Evolutionary conservation across 2,329 filamentous ascomycete species (phyloP).

Genomic region (Hymenoscyphus albidus): DNA sequence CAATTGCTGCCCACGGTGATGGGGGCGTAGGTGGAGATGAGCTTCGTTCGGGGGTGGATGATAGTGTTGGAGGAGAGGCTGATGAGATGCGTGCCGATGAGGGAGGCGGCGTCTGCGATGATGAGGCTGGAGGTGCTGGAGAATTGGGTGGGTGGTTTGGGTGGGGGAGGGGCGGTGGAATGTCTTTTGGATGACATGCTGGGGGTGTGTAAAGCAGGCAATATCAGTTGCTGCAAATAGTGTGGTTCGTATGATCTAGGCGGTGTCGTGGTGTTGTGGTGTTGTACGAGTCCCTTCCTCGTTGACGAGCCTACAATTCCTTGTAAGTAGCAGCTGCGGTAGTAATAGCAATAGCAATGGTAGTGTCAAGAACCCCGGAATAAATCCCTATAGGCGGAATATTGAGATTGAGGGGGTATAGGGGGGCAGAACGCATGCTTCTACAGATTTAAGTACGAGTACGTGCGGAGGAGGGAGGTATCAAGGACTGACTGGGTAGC

Average conservation of each 20-base stretch:
- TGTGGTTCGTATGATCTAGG: not conserved
- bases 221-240: constrained; percentile 9
- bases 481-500: too few relatives aligned
- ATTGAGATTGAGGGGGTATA: not conserved
- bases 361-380: too few relatives aligned
- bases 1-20: constrained; percentile 78
- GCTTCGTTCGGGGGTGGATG: constrained; percentile 78
- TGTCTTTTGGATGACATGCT: constrained; percentile 37
- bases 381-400: not conserved
- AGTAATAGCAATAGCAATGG: too few relatives aligned
- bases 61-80: constrained; percentile 73
- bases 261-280: not conserved
- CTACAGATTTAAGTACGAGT: too few relatives aligned
- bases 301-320: not conserved
- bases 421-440: too few relatives aligned
- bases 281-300: too few relatives aligned
- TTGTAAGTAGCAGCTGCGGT: too few relatives aligned
- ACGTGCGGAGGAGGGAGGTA: too few relatives aligned
- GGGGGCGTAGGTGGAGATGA: constrained; percentile 74
- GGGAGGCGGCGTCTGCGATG: constrained; percentile 59
- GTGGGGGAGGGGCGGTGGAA: constrained; percentile 49
- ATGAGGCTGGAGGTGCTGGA: constrained; percentile 57
- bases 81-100: constrained; percentile 72
- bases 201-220: not conserved
- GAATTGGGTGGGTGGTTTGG: constrained; percentile 50